Base-by-base conservation (phyloP, 352 stramenopile genomes). In the Phytophthora boehmeriae region DNA sequence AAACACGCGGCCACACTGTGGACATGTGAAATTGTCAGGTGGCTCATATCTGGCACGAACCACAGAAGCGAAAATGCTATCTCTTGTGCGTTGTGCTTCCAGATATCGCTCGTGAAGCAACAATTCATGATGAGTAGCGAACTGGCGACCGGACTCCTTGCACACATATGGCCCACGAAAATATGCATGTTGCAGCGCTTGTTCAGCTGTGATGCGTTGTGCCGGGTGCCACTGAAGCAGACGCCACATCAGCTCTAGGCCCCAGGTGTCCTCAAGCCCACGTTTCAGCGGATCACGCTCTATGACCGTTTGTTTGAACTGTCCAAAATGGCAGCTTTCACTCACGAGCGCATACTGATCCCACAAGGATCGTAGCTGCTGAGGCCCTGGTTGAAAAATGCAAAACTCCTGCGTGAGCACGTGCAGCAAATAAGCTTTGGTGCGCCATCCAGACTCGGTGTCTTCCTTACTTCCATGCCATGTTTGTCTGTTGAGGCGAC, bases 231-330 rank as follows among this genome's bases (percentile, higher is more conserved):
- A 98, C 27, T 96, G 88, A 20, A 99, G 79, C 35, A 99, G 68
- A 30, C 89, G 83, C 86, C 89, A 98, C 56, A 99, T 91, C 20
- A 99, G 73, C 77, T 99, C 88, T 19, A 98, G 71, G 1, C 83
- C 83, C 66, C 71, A 95, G 0, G 55, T 49, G 45, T 92, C 77
- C 63, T 91, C 76, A 44, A 98, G 92, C 4, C 96, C 96, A 2
- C 89, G 84, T 34, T 87, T 91, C 10, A 98, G 78, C 34, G 90
- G 92, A 71, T 99, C 96, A 13, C 96, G 75, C 27, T 84, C 77
- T 17, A 94, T 69, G 13, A 98, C 77, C n/a, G 92, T 97, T 60
- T 79, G 78, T 38, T 98, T 95, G 70, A 98, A 98, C 46, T 91
- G 84, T n/a, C 80, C 75, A 25, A 98, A 83, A 51, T 88, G 90